phyloP scores from a whole-genome alignment of 169 alveolate genomes.

The Plasmodium cynomolgi region DNA sequence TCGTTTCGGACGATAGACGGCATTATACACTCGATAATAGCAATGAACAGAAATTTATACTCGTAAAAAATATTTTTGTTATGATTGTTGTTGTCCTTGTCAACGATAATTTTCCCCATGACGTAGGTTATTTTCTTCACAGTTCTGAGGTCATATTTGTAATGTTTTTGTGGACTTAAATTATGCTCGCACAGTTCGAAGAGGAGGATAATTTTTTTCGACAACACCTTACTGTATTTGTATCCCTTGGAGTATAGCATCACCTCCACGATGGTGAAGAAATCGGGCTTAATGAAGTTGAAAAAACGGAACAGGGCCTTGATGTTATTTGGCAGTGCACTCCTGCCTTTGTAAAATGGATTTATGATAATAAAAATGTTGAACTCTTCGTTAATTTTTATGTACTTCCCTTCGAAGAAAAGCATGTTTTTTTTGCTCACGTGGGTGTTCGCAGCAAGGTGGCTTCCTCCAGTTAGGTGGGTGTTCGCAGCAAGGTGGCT shows the following conservation, averaged over 20 bases:
- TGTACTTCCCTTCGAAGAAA: constrained; percentile 86
- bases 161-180: constrained; percentile 94
- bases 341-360: constrained; percentile 98
- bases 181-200: constrained; percentile 95
- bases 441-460: constrained; percentile 20
- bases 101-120: constrained; percentile 89
- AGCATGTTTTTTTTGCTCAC: constrained; percentile 86
- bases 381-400: constrained; percentile 93
- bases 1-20: constrained; percentile 72
- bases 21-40: constrained; percentile 72
- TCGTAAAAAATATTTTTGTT: constrained; percentile 48
- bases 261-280: constrained; percentile 91
- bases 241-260: constrained; percentile 97
- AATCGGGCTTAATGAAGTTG: constrained; percentile 93
- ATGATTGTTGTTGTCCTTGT: not conserved
- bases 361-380: constrained; percentile 98
- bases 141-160: constrained; percentile 98
- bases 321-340: constrained; percentile 96
- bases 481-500: not conserved
- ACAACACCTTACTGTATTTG: constrained; percentile 92
- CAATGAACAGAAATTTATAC: constrained; percentile 65
- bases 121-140: constrained; percentile 93
- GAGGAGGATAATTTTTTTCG: constrained; percentile 94
- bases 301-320: constrained; percentile 93
- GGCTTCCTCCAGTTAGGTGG: not conserved